Conservation (phyloP, 2,329 filamentous ascomycete species). For the Xylaria sp. region DNA sequence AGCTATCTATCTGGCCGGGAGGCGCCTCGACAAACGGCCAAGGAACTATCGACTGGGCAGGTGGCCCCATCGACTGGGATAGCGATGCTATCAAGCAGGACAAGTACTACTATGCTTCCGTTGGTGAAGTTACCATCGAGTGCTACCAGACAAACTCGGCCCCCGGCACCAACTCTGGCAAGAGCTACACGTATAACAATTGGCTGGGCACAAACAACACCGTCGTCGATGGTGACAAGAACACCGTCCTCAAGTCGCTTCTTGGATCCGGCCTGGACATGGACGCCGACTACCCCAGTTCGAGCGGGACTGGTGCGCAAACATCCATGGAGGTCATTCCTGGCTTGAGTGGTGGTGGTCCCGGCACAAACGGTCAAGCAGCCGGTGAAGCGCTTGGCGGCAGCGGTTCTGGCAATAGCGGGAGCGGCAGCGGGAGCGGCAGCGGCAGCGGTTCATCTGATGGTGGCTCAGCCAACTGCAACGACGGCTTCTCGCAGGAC, state of each 20-base stretch:
- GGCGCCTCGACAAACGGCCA: constrained; percentile 80
- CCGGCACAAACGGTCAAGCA: constrained; percentile 48
- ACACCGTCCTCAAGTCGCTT: constrained; percentile 81
- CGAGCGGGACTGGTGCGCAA: constrained; percentile 51
- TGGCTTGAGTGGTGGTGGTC: constrained; percentile 47
- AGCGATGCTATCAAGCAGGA: constrained; percentile 79
- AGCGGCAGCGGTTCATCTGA: constrained; percentile 16
- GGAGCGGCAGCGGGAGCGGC: constrained; percentile 28
- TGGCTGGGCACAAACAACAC: constrained; percentile 76
- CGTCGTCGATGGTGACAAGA: constrained; percentile 77
- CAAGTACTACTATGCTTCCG: constrained; percentile 88
- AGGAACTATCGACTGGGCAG: constrained; percentile 92
- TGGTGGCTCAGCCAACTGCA: constrained; percentile 36
- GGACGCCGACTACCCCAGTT: constrained; percentile 52
- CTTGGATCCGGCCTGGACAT: constrained; percentile 83
- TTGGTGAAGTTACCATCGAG: constrained; percentile 80
- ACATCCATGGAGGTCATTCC: constrained; percentile 43
- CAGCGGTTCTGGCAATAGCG: constrained; percentile 7
- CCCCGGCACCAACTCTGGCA: constrained; percentile 75
- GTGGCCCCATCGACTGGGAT: constrained; percentile 89
- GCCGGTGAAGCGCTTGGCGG: constrained; percentile 37
- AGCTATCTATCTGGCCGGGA: constrained; percentile 96
- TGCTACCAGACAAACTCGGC: constrained; percentile 76
- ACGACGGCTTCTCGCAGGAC: constrained; percentile 45
- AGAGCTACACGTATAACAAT: constrained; percentile 80